Percentiles rank a stretch among this genome's conserved stretches.
Conservation (phyloP, 768 basidiomycete species). For the Paxillus rubicundulus region DNA sequence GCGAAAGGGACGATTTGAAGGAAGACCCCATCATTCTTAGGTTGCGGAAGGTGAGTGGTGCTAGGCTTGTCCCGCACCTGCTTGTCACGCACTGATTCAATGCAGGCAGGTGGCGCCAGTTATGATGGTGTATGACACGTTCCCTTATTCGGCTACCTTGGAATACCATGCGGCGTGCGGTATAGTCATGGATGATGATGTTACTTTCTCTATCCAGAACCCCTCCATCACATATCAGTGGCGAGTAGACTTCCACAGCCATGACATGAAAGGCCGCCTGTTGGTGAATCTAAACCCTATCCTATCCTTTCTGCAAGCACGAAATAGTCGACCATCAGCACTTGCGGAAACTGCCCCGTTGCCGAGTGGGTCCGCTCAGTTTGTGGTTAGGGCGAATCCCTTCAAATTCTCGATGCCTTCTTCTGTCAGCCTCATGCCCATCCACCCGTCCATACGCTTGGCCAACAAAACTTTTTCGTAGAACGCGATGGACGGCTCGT, state of each 20-base stretch:
- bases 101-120: conserved; percentile 82
- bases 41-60: conserved; percentile 70
- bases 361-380: conserved; percentile 10
- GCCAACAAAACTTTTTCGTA: conserved; percentile 86
- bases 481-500: conserved; percentile 86
- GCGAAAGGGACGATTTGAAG: conserved; percentile 78
- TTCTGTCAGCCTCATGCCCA: conserved; percentile 79
- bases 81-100: conserved; percentile 13
- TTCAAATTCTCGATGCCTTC: conserved; percentile 62
- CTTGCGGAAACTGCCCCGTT: conserved; percentile 1
- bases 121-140: conserved; percentile 73
- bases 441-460: conserved; percentile 79
- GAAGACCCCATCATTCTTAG: conserved; percentile 82
- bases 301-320: neutral
- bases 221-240: conserved; percentile 22
- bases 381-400: conserved; percentile 37
- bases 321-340: neutral
- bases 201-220: conserved; percentile 7
- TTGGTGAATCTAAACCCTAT: neutral
- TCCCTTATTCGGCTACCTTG: conserved; percentile 14
- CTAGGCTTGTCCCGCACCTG: conserved; percentile 3
- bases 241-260: conserved; percentile 23
- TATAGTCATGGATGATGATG: conserved; percentile 11
- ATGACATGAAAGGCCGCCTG: conserved; percentile 1
- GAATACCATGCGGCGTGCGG: conserved; percentile 1